A percentile compares a stretch with the other conserved stretches of the same genome.
Evolutionary conservation across 2,329 filamentous ascomycete genomes (phyloP).

Genomic region (Orbilia javanica): DNA sequence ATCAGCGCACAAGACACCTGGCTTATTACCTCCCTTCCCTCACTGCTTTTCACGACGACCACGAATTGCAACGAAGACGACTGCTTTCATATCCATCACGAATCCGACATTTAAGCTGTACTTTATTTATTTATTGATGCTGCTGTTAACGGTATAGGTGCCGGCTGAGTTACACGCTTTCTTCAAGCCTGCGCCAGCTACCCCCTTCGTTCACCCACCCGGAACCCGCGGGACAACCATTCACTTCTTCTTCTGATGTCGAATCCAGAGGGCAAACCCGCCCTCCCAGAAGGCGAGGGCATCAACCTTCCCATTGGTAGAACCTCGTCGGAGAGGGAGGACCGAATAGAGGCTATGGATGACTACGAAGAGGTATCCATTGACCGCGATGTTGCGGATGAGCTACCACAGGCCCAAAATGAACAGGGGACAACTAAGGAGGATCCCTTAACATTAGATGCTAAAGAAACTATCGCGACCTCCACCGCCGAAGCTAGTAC

Average conservation of each 20-base stretch:
- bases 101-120: neutral
- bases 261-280: slow-evolving; percentile 38
- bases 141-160: slow-evolving; percentile 18
- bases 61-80: neutral
- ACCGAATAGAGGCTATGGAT: neutral
- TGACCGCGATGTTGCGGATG: slow-evolving; percentile 4
- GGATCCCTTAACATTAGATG: slow-evolving; percentile 2
- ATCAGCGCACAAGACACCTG: slow-evolving; percentile 37
- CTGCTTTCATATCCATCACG: neutral
- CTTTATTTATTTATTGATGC: slow-evolving; percentile 20
- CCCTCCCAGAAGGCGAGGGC: slow-evolving; percentile 44
- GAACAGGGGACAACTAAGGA: slow-evolving; percentile 6
- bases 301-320: slow-evolving; percentile 37
- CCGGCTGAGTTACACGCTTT: slow-evolving; percentile 10
- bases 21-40: slow-evolving; percentile 15
- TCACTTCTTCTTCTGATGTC: slow-evolving; percentile 50
- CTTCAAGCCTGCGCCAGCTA: slow-evolving; percentile 2
- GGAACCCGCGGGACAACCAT: slow-evolving; percentile 43
- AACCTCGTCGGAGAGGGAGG: slow-evolving; percentile 16
- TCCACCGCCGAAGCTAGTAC: neutral
- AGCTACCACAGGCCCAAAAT: neutral
- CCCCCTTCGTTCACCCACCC: slow-evolving; percentile 9
- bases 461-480: neutral
- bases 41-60: slow-evolving; percentile 3
- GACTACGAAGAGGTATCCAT: slow-evolving; percentile 15